A percentile compares a stretch with the other conserved stretches of the same genome.
phyloP scores from a whole-genome alignment of 768 basidiomycete genomes.

The Naematelia encephala region DNA sequence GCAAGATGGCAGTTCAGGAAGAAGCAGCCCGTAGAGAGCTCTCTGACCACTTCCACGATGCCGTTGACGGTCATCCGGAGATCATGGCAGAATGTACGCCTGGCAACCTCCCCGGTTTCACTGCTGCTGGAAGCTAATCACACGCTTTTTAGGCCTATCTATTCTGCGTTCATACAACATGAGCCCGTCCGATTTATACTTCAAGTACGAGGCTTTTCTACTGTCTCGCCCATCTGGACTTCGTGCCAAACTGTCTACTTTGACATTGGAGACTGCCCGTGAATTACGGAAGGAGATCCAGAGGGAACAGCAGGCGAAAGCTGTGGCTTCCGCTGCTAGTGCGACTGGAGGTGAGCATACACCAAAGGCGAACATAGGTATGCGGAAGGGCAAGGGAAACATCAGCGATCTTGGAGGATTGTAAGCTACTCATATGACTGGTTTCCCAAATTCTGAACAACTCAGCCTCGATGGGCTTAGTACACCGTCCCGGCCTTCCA shows the following conservation, averaged over 20 bases:
- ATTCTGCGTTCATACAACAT: constrained; percentile 53
- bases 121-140: neutral
- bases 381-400: constrained; percentile 28
- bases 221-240: constrained; percentile 44
- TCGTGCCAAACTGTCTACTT: constrained; percentile 30
- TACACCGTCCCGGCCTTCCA: constrained; percentile 35
- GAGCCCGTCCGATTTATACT: constrained; percentile 51
- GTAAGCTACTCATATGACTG: constrained; percentile 14
- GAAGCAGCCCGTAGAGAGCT: constrained; percentile 30
- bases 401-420: constrained; percentile 47
- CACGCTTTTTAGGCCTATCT: constrained; percentile 48
- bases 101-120: neutral
- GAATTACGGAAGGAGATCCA: constrained; percentile 51
- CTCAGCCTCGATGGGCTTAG: constrained; percentile 36
- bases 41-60: constrained; percentile 37
- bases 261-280: constrained; percentile 45
- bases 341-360: constrained; percentile 6
- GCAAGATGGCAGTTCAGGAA: constrained; percentile 5
- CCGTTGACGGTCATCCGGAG: constrained; percentile 42
- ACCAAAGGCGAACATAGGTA: constrained; percentile 13
- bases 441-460: neutral
- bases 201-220: constrained; percentile 55
- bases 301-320: constrained; percentile 36
- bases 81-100: constrained; percentile 51
- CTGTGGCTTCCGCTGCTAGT: constrained; percentile 15